These are phyloP conservation scores for Exophiala calicioides DNA, from an alignment of 2,329 filamentous ascomycete genomes.

Conservation along the genomic window DNA sequence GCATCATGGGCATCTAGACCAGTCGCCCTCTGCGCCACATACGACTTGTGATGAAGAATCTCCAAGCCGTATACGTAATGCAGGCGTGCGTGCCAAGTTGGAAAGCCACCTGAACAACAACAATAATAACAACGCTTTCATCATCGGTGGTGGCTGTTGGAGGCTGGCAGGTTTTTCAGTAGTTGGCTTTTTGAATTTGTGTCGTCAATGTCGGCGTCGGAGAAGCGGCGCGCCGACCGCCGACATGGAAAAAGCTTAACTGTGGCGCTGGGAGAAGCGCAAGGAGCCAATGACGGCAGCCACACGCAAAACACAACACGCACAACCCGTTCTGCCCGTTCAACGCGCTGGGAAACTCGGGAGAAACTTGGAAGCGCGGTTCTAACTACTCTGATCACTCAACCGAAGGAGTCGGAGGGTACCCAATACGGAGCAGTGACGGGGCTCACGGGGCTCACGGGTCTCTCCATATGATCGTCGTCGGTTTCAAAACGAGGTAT, in stretches of 20 bases:
- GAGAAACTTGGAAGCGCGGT: too few relatives aligned
- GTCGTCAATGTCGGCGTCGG: conserved; percentile 14
- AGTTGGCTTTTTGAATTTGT: neutral
- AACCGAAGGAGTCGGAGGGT: too few relatives aligned
- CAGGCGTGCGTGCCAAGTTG: neutral
- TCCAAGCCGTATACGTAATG: too few relatives aligned
- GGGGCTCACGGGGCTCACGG: too few relatives aligned
- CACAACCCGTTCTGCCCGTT: too few relatives aligned
- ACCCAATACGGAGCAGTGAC: too few relatives aligned
- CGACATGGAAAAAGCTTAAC: conserved; percentile 5
- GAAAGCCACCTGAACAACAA: neutral
- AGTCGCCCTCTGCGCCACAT: neutral
- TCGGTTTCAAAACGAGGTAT: too few relatives aligned
- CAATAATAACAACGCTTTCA: neutral
- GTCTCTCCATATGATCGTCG: too few relatives aligned
- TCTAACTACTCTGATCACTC: too few relatives aligned
- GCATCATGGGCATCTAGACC: too few relatives aligned
- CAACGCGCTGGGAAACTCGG: too few relatives aligned
- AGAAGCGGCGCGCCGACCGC: neutral
- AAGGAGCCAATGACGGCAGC: conserved; percentile 12
- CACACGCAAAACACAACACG: neutral
- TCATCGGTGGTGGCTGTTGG: neutral
- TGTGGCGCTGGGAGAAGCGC: neutral
- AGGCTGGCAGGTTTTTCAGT: neutral
- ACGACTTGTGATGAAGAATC: too few relatives aligned